These are phyloP conservation scores for Candida alai DNA, from an alignment of 805 yeast species.

Conservation along the genomic window DNA sequence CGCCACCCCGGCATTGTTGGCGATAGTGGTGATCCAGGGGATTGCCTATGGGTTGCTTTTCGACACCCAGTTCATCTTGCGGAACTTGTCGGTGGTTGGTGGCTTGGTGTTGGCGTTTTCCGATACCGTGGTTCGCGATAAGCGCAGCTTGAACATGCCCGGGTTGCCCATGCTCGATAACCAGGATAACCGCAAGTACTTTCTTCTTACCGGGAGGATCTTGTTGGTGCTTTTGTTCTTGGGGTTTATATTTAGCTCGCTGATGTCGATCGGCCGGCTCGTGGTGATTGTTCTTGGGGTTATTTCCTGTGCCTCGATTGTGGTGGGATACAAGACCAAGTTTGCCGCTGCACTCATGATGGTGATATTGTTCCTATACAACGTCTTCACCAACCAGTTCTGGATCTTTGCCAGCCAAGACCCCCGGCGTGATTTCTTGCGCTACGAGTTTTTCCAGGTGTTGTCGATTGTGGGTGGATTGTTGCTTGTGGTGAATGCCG, in stretches of 20 bases:
- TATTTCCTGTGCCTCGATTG: slow-evolving; percentile 68
- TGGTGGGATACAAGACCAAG: slow-evolving; percentile 90
- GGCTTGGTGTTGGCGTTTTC: slow-evolving; percentile 84
- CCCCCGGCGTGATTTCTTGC: slow-evolving; percentile 80
- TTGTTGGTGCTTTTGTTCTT: slow-evolving; percentile 79
- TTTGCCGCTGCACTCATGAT: slow-evolving; percentile 74
- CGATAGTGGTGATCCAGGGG: slow-evolving; percentile 79
- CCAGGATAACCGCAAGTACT: slow-evolving; percentile 74
- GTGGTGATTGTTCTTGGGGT: slow-evolving; percentile 68
- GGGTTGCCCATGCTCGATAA: slow-evolving; percentile 72
- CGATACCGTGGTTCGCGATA: slow-evolving; percentile 79
- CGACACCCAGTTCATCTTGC: slow-evolving; percentile 75
- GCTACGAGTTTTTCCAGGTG: slow-evolving; percentile 93
- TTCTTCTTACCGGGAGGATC: slow-evolving; percentile 82
- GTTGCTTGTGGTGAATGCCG: slow-evolving; percentile 84
- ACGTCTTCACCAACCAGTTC: slow-evolving; percentile 77
- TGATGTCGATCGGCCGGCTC: slow-evolving; percentile 65
- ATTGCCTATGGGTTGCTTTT: slow-evolving; percentile 81
- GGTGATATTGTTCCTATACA: slow-evolving; percentile 67
- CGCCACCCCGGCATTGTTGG: slow-evolving; percentile 66
- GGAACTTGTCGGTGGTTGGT: slow-evolving; percentile 88
- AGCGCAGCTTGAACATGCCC: slow-evolving; percentile 61
- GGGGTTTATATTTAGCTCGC: slow-evolving; percentile 74
- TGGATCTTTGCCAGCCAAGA: slow-evolving; percentile 74
- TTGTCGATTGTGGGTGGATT: slow-evolving; percentile 93